Percentiles rank a stretch among this genome's conserved stretches.
These are phyloP conservation scores for Amniculicola lignicola DNA, from an alignment of 495 filamentous ascomycete genomes.

Conservation along the genomic window DNA sequence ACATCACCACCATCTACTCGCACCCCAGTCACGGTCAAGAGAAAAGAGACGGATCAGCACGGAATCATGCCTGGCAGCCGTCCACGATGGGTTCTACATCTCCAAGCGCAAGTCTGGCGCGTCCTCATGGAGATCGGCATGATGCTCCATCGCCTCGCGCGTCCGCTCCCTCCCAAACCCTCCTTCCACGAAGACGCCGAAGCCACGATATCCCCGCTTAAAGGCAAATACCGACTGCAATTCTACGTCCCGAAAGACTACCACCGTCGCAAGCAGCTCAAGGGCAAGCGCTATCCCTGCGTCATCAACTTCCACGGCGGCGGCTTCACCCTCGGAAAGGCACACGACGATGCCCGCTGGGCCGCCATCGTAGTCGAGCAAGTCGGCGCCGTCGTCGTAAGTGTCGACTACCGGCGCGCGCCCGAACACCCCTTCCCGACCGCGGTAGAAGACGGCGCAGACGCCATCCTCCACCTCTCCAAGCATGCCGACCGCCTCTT, in stretches of 20 bases:
- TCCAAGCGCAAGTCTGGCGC: conserved; percentile 74
- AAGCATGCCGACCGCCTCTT: conserved; percentile 45
- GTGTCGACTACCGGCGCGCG: conserved; percentile 45
- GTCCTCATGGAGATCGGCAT: conserved; percentile 76
- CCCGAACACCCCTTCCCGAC: conserved; percentile 47
- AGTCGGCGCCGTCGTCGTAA: conserved; percentile 43
- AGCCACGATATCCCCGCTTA: conserved; percentile 53
- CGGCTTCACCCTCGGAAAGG: conserved; percentile 44
- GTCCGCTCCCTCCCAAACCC: conserved; percentile 64
- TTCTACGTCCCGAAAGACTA: conserved; percentile 77
- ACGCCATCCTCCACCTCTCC: conserved; percentile 43
- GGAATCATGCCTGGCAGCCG: conserved; percentile 7
- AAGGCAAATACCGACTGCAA: conserved; percentile 62
- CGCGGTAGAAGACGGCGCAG: conserved; percentile 47
- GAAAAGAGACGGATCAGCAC: background rate
- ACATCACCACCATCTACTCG: no score
- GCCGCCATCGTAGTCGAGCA: conserved; percentile 40
- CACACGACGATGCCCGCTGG: conserved; percentile 46
- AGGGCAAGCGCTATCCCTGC: conserved; percentile 40
- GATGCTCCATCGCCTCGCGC: conserved; percentile 66
- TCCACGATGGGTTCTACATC: conserved; percentile 64
- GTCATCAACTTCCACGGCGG: conserved; percentile 49
- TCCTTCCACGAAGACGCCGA: conserved; percentile 63
- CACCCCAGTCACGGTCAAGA: no score
- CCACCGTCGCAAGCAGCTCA: conserved; percentile 40